Evolutionary conservation across 208 protist genomes (phyloP), one percentile per base, ranked within the genome.

Genomic region (Leishmania turanica): DNA sequence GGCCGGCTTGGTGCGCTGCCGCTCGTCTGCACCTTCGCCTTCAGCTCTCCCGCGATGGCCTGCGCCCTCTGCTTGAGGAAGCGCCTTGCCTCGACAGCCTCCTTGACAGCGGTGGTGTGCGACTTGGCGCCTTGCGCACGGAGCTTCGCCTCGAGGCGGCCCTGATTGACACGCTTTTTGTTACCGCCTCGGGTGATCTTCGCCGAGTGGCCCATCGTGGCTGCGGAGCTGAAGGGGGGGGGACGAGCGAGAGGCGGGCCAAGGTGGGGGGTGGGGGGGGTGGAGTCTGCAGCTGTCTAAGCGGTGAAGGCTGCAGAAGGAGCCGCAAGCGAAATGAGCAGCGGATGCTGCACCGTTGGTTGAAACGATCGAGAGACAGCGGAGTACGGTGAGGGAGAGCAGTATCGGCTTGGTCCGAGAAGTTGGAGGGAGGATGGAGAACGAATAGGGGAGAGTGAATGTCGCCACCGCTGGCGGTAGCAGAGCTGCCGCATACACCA

Each of bases 161-260:
- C 89, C 53, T 90, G 86, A 80, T 97, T 97, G 58, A 94, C 85
- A n/a, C 92, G 94, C 83, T 91, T 93, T 84, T 97, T 97, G 86
- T 97, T 94, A 21, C 94, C 94, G 72, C 94, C 94, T 40, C 94
- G 90, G 3, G 94, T 97, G 77, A 96, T 95, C 83, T 97, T 97
- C 2, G 94, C 94, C 17, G 94, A 96, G 79, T 88, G 81, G 19
- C 92, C 94, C 92, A 97, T 97, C 11, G 42, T 70, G 6, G 74
- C 47, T 7, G 64, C 74, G n/a, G 51, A 19, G 40, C 73, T 27
- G 3, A 56, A n/a, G 5, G 15, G 5, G 15, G 5, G 7, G 62
- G 27, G 71, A 75, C n/a, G 47, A 42, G 58, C 42, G 15, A 49
- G 69, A 64, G 64, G 40, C 11, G 37, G 34, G 54, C 8, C 8